Evolutionary conservation across 1,284 basidiomycete species (phyloP), one percentile per base, ranked within the genome.

Genomic region (Ceratobasidium sp.): DNA sequence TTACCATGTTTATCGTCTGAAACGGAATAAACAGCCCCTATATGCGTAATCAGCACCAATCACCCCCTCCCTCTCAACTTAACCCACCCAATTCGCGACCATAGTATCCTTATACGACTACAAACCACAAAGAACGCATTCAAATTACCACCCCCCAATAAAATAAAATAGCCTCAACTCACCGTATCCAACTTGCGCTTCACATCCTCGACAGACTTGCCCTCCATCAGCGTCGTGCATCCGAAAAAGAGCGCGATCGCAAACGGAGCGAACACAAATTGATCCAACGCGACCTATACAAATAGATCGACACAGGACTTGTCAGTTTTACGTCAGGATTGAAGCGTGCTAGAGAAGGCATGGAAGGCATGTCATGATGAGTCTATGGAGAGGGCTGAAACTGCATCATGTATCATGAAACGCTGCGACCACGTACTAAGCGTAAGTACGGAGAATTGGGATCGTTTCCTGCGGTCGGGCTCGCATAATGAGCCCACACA

Each of bases 191-290:
- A 83, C 81, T 86, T 86, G 54, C 80, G 78, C 81, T 84, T 83
- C 59, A 83, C 85, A 17, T 84, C 85, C 10, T 82, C 78, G 56
- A 85, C 57, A 46, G 82, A 82, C 80, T 86, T 85, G 67, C 86
- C 86, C 80, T 88, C 87, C 50, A 85, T 80, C 4, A 86, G 79
- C 1, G 85, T 84, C 83, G 86, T 87, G 56, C 82, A 81, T 5
- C 84, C 84, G 84, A 87, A 88, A 83, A 87, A 88, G n/a, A 84
- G 82, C 82, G 79, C 46, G 56, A 83, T 61, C 52, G 86, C 82
- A n/a, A 81, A 74, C 0, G 87, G 87, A 2, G 86, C 85, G 70
- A 86, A 83, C 1, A 83, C 80, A 78, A 87, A 85, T 81, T 87
- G 87, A 81, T 87, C 87, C 46, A 86, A 80, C 3, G 82, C 83